Base-by-base conservation (phyloP, 2,329 filamentous ascomycete genomes). In the Parafenestella ontariensis region DNA sequence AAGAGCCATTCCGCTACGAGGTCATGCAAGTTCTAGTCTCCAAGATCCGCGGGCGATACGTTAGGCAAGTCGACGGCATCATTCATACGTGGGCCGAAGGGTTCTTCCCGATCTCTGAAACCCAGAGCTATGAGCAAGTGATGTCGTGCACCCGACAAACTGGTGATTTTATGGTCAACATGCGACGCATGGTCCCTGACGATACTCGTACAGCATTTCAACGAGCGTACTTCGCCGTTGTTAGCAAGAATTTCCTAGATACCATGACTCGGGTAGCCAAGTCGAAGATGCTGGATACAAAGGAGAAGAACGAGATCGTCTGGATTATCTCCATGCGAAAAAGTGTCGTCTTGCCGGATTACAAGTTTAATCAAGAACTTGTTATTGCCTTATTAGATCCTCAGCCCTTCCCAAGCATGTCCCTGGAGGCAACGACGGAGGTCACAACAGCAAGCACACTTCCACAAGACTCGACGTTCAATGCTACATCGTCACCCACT, bases 91-190 rank as follows among this genome's bases (percentile, higher is more conserved):
- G 69, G 68, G 48, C 52, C 28, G 34, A 42, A 5, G 57, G 56
- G 2, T 56, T 68, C 39, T 74, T 74, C 23, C 72, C 72, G 1
- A 72, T 75, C 3, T 53, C 62, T 0, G 23, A 54, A 18, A 57
- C 52, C 4, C 69, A 65, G 8, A 62, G 61, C 0, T 68, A 65
- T 18, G 62, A 56, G 9, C 66, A 71, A 44, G 65, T 73, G 1
- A 54, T 70, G 17, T 37, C 51, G 8, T 72, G 66, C 33, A 63
- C 44, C 7, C 49, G 50, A 2, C 56, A 55, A 15, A 65, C 64
- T 3, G 59, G 54, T 1, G 61, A 68, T 1, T 69, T 74, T 43
- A 59, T 42, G 7, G 46, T 55, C 1, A 60, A 65, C 2, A 31
- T 69, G 21, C 56, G 50, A 3, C 51, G 55, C 0, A 69, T 70